Conservation (phyloP, 257 asterid species). For the Solanum sitiens region DNA sequence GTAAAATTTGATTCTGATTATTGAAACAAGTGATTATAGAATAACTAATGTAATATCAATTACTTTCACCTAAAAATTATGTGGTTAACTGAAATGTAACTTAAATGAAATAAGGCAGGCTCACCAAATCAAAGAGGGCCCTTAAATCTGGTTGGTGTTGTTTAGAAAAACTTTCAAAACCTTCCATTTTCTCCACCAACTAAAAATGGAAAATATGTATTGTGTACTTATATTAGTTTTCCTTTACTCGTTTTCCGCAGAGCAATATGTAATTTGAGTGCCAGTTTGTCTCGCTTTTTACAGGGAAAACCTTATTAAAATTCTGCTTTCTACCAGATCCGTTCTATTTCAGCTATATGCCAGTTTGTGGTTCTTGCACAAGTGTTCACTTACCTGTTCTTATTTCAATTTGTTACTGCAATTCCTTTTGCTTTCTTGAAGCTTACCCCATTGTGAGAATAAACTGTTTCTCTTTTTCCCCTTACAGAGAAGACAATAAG, state of each 20-base stretch:
- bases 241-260: neutral
- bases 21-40: neutral
- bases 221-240: neutral
- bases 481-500: neutral
- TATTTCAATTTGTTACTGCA: neutral
- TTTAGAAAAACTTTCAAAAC: neutral
- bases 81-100: neutral
- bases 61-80: neutral
- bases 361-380: neutral
- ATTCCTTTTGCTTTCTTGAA: neutral
- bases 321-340: neutral
- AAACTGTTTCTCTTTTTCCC: neutral
- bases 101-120: neutral
- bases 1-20: neutral
- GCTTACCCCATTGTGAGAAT: neutral
- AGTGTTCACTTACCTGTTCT: neutral
- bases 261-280: neutral
- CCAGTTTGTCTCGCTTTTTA: neutral
- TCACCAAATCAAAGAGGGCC: neutral
- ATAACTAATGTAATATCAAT: neutral
- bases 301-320: neutral
- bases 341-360: neutral
- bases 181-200: neutral
- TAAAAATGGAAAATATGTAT: neutral
- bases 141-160: neutral